Evolutionary conservation across 1,284 basidiomycete species (phyloP), one percentile per base, ranked within the genome.

Genomic region (Apiotrichum gracile): DNA sequence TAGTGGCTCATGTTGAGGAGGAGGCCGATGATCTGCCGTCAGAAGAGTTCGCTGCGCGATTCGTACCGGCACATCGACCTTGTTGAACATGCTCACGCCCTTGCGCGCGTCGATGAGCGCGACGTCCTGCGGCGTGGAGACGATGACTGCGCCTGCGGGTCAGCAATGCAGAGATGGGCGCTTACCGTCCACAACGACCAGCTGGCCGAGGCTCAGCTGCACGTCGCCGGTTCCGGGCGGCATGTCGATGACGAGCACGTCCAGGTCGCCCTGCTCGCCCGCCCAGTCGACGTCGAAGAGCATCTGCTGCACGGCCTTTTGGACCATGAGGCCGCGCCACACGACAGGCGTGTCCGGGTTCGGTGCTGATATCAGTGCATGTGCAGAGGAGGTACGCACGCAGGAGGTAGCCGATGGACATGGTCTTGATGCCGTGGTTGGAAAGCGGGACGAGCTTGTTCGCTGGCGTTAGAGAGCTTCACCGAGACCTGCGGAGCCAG

Each of bases 261-360:
- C 94, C 26, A 97, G 76, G 2, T 58, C 54, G 26, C 63, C 68
- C 10, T 75, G 74, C 6, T 66, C 71, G 14, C 64, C 63, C 1
- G 65, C 68, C 94, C 96, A 98, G 70, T 97, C 94, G 2, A 97
- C 91, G 63, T 97, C 92, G 68, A 98, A 97, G 0, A 97, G 80
- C 0, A 98, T 79, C 70, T 98, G 72, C 72, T 97, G 94, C 0
- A 94, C 91, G 24, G 94, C 93, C 70, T 98, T 98, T 77, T 96
- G 93, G 2, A 98, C 96, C 94, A 98, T 97, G 46, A 97, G 82
- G 1, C 94, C 94, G 35, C 94, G 81, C 94, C 94, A 98, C 24
- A 94, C 91, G 19, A 97, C 82, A 0, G 91, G 85, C 0, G 84
- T 84, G 65, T 92, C 87, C n/a, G 71, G 70, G 54, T 72, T 71